These are phyloP conservation scores for Aspergillus olivimuriae DNA, from an alignment of 495 filamentous ascomycete species.

Conservation along the genomic window DNA sequence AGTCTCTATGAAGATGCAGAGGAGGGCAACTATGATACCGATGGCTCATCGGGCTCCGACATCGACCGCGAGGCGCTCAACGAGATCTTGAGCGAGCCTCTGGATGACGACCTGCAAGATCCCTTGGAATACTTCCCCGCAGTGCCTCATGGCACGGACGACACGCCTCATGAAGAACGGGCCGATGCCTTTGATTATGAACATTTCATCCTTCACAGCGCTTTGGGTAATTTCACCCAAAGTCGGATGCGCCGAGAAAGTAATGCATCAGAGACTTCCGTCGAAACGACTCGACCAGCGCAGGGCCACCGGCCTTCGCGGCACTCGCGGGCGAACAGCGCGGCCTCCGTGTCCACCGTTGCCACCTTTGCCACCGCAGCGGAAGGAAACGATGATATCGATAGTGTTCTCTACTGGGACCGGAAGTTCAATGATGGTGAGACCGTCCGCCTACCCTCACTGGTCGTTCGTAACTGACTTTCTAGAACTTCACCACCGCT, in stretches of 20 bases:
- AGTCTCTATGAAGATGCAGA: slow-evolving; percentile 58
- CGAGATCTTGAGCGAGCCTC: slow-evolving; percentile 37
- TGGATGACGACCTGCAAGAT: slow-evolving; percentile 32
- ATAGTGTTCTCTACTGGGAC: slow-evolving; percentile 38
- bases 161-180: slow-evolving; percentile 77
- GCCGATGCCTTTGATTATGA: slow-evolving; percentile 98
- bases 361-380: slow-evolving; percentile 80
- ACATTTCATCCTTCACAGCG: slow-evolving; percentile 87
- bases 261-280: slow-evolving; percentile 60
- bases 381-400: slow-evolving; percentile 50
- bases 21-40: slow-evolving; percentile 30
- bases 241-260: slow-evolving; percentile 48
- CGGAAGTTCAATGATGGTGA: slow-evolving; percentile 37
- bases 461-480: slow-evolving; percentile 3
- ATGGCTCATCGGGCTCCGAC: slow-evolving; percentile 37
- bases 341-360: slow-evolving; percentile 64
- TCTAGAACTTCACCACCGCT: slow-evolving; percentile 23
- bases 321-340: slow-evolving; percentile 49
- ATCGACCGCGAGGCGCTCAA: slow-evolving; percentile 44
- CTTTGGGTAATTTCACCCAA: slow-evolving; percentile 62
- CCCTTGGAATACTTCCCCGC: slow-evolving; percentile 19
- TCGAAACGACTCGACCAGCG: slow-evolving; percentile 61
- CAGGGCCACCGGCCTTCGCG: slow-evolving; percentile 15
- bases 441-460: slow-evolving; percentile 1
- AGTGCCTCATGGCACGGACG: slow-evolving; percentile 18